Base-by-base conservation (phyloP, 768 basidiomycete genomes). In the Rhizopogon vulgaris region DNA sequence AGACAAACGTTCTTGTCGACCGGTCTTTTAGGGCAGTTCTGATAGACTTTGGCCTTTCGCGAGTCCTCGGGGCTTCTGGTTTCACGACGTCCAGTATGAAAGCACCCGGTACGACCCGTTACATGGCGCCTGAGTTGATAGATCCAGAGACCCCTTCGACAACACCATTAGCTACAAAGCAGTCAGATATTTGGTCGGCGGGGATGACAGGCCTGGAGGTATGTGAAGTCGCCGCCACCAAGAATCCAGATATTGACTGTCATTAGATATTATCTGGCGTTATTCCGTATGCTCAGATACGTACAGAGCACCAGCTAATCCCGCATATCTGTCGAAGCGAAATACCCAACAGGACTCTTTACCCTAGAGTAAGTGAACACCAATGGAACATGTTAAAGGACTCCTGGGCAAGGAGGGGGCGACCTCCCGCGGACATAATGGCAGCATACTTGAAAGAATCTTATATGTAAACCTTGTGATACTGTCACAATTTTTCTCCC, bases 21-120 rank as follows among this genome's bases (percentile, higher is more conserved):
- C 68, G 73, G 43, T 43, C 49, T 7, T 58, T 59, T 18, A 58
- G 67, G 40, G 71, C 69, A 9, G 54, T 63, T 38, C 52, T 74
- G 37, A 54, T 71, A 6, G 73, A 74, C 50, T 75, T 74, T 47
- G 74, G 74, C 27, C 60, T 75, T 30, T 69, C 73, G 1, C 61
- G 65, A 28, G 62, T 73, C 12, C 49, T 73, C n/a, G 69, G 69
- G 41, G 56, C 57, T 38, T 59, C 63, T 22, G 69, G 73, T 4
- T 73, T 69, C 45, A 72, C 72, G 9, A 70, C 73, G 0, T 66
- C 62, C 15, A 56, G 61, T 17, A 54, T 64, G 3, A 22, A 15
- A 22, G 54, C 54, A 2, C 69, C 68, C n/a, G 64, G 64, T 14
- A 73, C 72, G 6, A 60, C 64, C 36, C 63, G 72, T 30, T 75